Percentiles rank a stretch among this genome's conserved stretches.
Evolutionary conservation across 2,329 filamentous ascomycete species (phyloP).

Genomic region (Trichoderma polysporum): DNA sequence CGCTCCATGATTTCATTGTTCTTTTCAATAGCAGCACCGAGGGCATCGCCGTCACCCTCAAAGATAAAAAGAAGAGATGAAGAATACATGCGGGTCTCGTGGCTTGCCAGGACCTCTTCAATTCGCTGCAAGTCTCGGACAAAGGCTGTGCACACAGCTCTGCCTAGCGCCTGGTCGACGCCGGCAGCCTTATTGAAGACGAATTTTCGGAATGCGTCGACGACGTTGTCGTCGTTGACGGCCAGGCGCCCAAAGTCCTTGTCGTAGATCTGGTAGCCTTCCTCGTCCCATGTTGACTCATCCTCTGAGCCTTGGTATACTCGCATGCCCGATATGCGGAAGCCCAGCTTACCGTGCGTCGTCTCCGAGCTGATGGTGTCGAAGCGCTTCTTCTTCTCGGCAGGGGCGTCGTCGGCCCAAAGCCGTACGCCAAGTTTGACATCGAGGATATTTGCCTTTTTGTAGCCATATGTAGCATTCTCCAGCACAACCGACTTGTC

Average conservation of each 20-base stretch:
- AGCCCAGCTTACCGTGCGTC: conserved; percentile 60
- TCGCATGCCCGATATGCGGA: conserved; percentile 65
- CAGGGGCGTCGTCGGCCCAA: conserved; percentile 73
- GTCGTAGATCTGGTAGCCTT: conserved; percentile 60
- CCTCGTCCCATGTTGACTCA: conserved; percentile 49
- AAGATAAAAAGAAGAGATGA: conserved; percentile 63
- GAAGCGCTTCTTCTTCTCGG: conserved; percentile 59
- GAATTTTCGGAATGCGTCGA: conserved; percentile 55
- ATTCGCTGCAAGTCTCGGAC: conserved; percentile 53
- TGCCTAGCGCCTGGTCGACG: conserved; percentile 59
- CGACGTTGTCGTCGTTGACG: conserved; percentile 55
- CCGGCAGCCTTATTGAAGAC: conserved; percentile 58
- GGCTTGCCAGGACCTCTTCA: conserved; percentile 51
- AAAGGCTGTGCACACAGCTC: conserved; percentile 55
- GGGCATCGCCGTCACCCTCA: conserved; percentile 59
- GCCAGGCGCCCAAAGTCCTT: conserved; percentile 59
- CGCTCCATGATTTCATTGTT: conserved; percentile 51
- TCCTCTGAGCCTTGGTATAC: conserved; percentile 59
- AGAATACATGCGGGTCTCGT: conserved; percentile 65
- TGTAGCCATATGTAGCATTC: conserved; percentile 79
- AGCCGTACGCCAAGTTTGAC: conserved; percentile 84
- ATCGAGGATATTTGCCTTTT: conserved; percentile 84
- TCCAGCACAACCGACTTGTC: conserved; percentile 80
- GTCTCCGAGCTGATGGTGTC: conserved; percentile 59
- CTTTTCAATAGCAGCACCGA: conserved; percentile 55